phyloP scores from a whole-genome alignment of 2,329 filamentous ascomycete species.

The Bimuria novae-zelandiae region DNA sequence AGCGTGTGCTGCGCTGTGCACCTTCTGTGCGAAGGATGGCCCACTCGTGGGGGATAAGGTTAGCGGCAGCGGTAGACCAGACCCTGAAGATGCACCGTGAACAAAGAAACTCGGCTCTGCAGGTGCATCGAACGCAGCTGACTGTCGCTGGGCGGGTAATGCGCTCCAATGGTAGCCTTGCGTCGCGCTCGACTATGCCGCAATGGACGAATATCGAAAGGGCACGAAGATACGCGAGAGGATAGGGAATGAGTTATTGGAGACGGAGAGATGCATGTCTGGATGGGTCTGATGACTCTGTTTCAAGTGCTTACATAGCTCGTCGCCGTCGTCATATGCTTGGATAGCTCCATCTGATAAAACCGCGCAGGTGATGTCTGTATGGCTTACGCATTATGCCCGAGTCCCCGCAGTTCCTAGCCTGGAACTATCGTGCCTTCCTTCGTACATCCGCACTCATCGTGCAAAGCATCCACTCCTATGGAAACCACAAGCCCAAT shows the following conservation, averaged over 20 bases:
- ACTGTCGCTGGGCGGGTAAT: not conserved
- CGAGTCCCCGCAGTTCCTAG: not conserved
- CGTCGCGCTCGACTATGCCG: not conserved
- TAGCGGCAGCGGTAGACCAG: too few relatives aligned
- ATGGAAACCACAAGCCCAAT: too few relatives aligned
- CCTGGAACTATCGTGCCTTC: not conserved
- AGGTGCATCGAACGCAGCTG: not conserved
- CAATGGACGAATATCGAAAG: not conserved
- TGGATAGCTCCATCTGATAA: slow-evolving; percentile 4
- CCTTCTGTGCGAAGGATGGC: not conserved
- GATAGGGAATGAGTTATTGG: too few relatives aligned
- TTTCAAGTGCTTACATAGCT: not conserved
- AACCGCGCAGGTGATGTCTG: not conserved
- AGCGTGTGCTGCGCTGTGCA: not conserved
- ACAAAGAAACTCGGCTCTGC: slow-evolving; percentile 1
- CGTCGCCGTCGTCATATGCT: not conserved
- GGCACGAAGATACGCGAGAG: too few relatives aligned
- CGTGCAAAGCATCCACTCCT: too few relatives aligned
- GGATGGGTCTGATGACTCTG: too few relatives aligned
- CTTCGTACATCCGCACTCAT: slow-evolving; percentile 3
- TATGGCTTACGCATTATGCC: too few relatives aligned
- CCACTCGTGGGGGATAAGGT: too few relatives aligned
- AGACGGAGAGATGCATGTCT: too few relatives aligned
- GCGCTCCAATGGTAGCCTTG: not conserved
- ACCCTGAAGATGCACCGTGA: not conserved